These are phyloP conservation scores for Nigrospora oryzae DNA, from an alignment of 2,329 filamentous ascomycete species.

Conservation along the genomic window DNA sequence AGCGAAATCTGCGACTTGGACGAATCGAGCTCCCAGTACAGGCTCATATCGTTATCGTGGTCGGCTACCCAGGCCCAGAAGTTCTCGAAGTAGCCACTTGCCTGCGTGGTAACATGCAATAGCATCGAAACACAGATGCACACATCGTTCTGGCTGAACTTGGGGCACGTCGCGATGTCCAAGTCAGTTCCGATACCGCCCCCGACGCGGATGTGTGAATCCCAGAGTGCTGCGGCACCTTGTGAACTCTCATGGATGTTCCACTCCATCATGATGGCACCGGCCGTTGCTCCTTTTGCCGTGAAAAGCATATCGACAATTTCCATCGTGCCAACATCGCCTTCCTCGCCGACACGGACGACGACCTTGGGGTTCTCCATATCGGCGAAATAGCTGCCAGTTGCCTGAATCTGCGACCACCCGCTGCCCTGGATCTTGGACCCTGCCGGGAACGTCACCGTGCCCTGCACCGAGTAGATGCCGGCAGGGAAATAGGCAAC, in stretches of 20 bases:
- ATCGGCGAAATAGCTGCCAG: constrained; percentile 54
- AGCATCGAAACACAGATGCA: constrained; percentile 52
- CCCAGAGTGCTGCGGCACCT: constrained; percentile 50
- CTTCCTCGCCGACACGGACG: constrained; percentile 55
- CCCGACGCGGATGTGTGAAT: constrained; percentile 66
- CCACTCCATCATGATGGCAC: constrained; percentile 66
- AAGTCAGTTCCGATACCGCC: constrained; percentile 61
- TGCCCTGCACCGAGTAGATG: constrained; percentile 15
- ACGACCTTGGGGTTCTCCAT: constrained; percentile 53
- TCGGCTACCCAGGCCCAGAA: constrained; percentile 62
- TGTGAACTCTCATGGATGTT: constrained; percentile 49
- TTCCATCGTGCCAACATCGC: constrained; percentile 56
- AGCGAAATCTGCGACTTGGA: constrained; percentile 18
- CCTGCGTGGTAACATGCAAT: constrained; percentile 32
- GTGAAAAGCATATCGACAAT: constrained; percentile 62
- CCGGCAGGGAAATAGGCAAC: constrained; percentile 17
- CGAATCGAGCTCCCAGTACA: constrained; percentile 24
- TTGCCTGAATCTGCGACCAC: constrained; percentile 64
- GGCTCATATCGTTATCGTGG: constrained; percentile 43
- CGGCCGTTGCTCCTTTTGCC: constrained; percentile 54
- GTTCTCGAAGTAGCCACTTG: constrained; percentile 42
- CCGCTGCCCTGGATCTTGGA: constrained; percentile 61
- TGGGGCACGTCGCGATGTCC: constrained; percentile 51
- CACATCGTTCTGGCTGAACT: constrained; percentile 34
- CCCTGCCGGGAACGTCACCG: constrained; percentile 42